Base-by-base conservation (phyloP, 2,329 filamentous ascomycete genomes). In the Aspergillus ochraceus region DNA sequence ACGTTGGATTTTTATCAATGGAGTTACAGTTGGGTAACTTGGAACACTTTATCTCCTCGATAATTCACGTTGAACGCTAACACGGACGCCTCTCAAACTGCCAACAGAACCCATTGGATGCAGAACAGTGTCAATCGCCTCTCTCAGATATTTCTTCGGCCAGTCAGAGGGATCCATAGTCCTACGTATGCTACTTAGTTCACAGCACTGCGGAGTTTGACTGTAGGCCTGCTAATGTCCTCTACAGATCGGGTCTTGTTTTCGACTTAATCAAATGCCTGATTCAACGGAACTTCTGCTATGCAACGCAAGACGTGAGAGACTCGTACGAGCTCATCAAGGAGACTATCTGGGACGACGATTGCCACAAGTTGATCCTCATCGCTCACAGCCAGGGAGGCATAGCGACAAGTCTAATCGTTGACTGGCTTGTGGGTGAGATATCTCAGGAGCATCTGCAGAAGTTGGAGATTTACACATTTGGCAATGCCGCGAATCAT, bases 1-100 rank as follows among this genome's bases (percentile, higher is more conserved):
- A 75, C 84, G 88, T 68, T 94, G 90, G 90, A 81, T 93, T n/a
- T 93, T 90, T 70, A 74, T 93, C 54, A 93, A 93, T 68, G 90
- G 90, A 0, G 86, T 92, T 29, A 85, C 67, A 11, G 69, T 71
- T 54, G 67, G 70, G 68, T 72, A 67, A 63, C 67, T 58, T 42
- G 54, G 56, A 11, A 6, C 9, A 22, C 83, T 10, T 82, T 14
- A 42, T 17, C 36, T 42, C 36, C 17, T n/a, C 36, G 17, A 6
- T 8, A 4, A 1, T 83, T 36, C 84, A 83, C 3, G 42, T 6
- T 9, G 8, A 36, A 14, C 32, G 36, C 8, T n/a, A 17, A 29
- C 30, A 45, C 42, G 2, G 8, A 26, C 26, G 59, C 29, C 20
- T 14, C 54, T 67, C n/a, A 63, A 61, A 51, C 39, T 14, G 42